Percentiles rank a stretch among this genome's conserved stretches.
These are phyloP conservation scores for Coprinopsis strossmayeri DNA, from an alignment of 768 basidiomycete genomes.

Conservation along the genomic window DNA sequence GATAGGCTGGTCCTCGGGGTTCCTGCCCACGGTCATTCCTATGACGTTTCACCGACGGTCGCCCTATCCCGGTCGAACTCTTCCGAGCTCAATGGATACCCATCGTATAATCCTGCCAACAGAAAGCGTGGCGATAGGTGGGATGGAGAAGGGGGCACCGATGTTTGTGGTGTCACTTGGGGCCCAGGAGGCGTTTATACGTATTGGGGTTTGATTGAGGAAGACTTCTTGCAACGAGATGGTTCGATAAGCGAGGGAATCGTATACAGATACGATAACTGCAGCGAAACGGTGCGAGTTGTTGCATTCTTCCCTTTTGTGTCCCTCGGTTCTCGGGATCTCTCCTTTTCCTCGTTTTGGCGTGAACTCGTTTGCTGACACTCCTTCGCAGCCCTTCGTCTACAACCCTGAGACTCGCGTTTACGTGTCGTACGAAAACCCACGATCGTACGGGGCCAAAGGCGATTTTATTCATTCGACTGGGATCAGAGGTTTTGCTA, in stretches of 20 bases:
- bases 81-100: constrained; percentile 38
- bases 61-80: constrained; percentile 27
- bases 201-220: constrained; percentile 56
- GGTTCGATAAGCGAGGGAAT: constrained; percentile 39
- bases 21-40: constrained; percentile 80
- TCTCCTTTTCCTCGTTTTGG: not conserved
- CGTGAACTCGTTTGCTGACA: constrained; percentile 1
- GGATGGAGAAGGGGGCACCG: constrained; percentile 40
- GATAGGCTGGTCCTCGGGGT: constrained; percentile 76
- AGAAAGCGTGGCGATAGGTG: constrained; percentile 51
- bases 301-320: not conserved
- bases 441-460: constrained; percentile 54
- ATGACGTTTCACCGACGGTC: constrained; percentile 28
- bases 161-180: constrained; percentile 52
- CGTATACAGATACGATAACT: constrained; percentile 49
- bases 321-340: not conserved
- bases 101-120: constrained; percentile 38
- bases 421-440: constrained; percentile 63
- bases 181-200: constrained; percentile 52
- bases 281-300: constrained; percentile 68
- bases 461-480: constrained; percentile 48
- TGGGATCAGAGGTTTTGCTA: constrained; percentile 58
- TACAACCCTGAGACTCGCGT: constrained; percentile 48
- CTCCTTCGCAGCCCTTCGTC: constrained; percentile 50
- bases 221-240: constrained; percentile 44